phyloP scores from a whole-genome alignment of 495 filamentous ascomycete genomes.

The Penicillium cinerascens region DNA sequence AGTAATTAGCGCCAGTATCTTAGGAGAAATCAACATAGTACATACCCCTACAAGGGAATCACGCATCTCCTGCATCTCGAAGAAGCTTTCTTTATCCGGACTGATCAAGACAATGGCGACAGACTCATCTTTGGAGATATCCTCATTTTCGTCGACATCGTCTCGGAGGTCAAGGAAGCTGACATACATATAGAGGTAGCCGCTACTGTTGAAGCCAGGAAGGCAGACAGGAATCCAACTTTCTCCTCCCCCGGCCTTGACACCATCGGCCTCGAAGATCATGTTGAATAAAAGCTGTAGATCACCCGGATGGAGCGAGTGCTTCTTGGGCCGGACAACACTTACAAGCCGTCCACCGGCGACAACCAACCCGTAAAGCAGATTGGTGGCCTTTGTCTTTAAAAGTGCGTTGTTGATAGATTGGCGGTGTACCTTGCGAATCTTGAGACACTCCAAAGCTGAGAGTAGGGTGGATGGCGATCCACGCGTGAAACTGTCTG shows the following conservation, averaged over 20 bases:
- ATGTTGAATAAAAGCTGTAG: conserved; percentile 98
- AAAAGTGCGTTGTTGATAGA: conserved; percentile 83
- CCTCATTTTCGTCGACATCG: conserved; percentile 30
- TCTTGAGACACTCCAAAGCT: conserved; percentile 82
- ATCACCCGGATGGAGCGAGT: conserved; percentile 93
- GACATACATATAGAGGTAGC: conserved; percentile 99
- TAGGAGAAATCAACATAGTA: background rate
- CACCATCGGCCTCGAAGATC: conserved; percentile 91
- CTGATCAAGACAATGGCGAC: conserved; percentile 92
- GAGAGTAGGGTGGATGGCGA: conserved; percentile 86
- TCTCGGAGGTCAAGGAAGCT: conserved; percentile 67
- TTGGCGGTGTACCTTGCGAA: conserved; percentile 83
- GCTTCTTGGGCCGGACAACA: conserved; percentile 88
- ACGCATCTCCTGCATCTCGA: conserved; percentile 80
- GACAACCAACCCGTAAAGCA: conserved; percentile 92
- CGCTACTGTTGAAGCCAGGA: conserved; percentile 93
- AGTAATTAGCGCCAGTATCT: background rate
- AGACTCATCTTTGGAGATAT: conserved; percentile 60
- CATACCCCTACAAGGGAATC: conserved; percentile 67
- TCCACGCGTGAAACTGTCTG: conserved; percentile 90
- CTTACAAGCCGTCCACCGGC: conserved; percentile 92
- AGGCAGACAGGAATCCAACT: conserved; percentile 97
- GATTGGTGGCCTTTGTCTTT: conserved; percentile 64
- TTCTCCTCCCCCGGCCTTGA: conserved; percentile 87
- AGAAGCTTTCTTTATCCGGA: conserved; percentile 89